These are phyloP conservation scores for Annulohypoxylon stygium DNA, from an alignment of 495 filamentous ascomycete species.

Conservation along the genomic window DNA sequence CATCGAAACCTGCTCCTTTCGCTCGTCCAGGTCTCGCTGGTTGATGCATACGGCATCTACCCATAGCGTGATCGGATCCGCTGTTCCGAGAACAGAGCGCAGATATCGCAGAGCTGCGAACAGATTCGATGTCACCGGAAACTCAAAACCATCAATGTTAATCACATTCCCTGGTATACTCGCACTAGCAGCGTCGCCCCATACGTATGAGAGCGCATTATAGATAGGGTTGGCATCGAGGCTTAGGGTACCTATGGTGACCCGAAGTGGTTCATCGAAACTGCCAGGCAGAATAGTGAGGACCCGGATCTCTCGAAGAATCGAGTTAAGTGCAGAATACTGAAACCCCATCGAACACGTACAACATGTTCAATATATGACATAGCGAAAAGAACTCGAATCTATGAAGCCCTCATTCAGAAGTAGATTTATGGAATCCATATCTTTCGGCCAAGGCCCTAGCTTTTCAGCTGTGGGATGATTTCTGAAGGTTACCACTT, in stretches of 20 bases:
- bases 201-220: slow-evolving; percentile 33
- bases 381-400: background rate
- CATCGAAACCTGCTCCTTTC: slow-evolving; percentile 22
- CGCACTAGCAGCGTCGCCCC: slow-evolving; percentile 23
- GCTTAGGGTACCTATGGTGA: background rate
- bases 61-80: slow-evolving; percentile 17
- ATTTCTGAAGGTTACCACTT: background rate
- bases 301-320: slow-evolving; percentile 13
- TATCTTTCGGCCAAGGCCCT: background rate
- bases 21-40: slow-evolving; percentile 26
- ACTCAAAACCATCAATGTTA: slow-evolving; percentile 7
- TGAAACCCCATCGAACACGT: background rate
- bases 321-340: slow-evolving; percentile 16
- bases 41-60: slow-evolving; percentile 36
- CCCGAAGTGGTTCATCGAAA: slow-evolving; percentile 10
- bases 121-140: slow-evolving; percentile 23
- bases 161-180: slow-evolving; percentile 12
- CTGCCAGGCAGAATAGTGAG: slow-evolving; percentile 9
- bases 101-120: slow-evolving; percentile 17
- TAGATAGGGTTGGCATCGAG: slow-evolving; percentile 7
- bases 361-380: background rate
- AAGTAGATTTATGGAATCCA: background rate
- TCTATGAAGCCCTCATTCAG: background rate
- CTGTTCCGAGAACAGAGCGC: background rate
- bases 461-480: background rate